phyloP scores from a whole-genome alignment of 176 grass and related monocot species.

The Puya raimondii region DNA sequence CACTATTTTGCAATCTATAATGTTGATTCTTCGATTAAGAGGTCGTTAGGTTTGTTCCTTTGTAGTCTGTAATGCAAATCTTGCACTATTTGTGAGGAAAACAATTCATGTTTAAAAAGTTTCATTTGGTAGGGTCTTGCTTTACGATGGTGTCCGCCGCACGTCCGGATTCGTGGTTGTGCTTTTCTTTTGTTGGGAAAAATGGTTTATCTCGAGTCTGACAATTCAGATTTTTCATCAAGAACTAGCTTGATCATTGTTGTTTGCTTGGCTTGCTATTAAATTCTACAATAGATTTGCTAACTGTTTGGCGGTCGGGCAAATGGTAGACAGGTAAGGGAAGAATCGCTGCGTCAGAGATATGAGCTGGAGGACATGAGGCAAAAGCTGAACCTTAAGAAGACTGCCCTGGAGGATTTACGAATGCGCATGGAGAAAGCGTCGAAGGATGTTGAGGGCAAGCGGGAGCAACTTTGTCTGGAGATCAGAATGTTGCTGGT shows the following conservation, averaged over 20 bases:
- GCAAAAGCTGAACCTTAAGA: conserved; percentile 29
- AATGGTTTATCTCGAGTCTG: not conserved
- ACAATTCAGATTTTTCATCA: not conserved
- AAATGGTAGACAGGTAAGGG: conserved; percentile 35
- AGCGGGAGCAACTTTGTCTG: conserved; percentile 39
- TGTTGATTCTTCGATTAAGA: not conserved
- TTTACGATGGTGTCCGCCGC: too few relatives aligned
- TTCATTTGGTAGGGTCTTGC: not conserved
- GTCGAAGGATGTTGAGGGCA: conserved; percentile 37
- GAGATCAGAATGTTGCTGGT: conserved; percentile 50
- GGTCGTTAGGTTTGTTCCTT: not conserved
- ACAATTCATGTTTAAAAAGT: not conserved
- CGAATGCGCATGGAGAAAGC: conserved; percentile 18
- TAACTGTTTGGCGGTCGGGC: not conserved
- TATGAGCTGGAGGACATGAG: conserved; percentile 68
- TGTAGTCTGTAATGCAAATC: not conserved
- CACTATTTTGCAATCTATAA: too few relatives aligned
- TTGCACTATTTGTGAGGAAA: not conserved
- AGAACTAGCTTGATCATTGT: not conserved
- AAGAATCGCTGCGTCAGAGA: conserved; percentile 31
- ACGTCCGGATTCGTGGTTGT: too few relatives aligned
- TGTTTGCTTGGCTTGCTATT: not conserved
- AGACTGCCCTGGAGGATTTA: conserved; percentile 37
- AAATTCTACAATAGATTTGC: not conserved
- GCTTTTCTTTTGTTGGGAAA: too few relatives aligned